These are phyloP conservation scores for Carpinus viminea DNA, from an alignment of 306 rosid species.

Conservation along the genomic window DNA sequence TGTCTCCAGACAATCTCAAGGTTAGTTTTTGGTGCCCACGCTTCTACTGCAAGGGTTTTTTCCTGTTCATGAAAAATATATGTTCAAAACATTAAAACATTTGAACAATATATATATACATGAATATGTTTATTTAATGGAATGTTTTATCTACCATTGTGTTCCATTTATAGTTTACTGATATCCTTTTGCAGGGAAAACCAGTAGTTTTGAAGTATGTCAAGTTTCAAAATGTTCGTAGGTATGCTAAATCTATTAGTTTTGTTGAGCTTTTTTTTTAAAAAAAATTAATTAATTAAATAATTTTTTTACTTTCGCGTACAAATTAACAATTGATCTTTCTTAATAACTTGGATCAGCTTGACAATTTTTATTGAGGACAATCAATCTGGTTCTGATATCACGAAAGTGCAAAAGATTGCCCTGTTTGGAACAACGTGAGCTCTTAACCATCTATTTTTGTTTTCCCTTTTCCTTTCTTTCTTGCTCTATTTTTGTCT, in stretches of 20 bases:
- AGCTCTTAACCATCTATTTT: conserved; percentile 34
- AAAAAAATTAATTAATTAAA: too few species aligned
- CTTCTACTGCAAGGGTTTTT: neutral
- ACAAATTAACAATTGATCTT: conserved; percentile 17
- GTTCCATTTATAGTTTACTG: neutral
- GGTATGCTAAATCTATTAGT: conserved; percentile 47
- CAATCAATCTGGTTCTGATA: conserved; percentile 76
- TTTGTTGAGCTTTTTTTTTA: conserved; percentile 14
- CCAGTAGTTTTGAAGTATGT: conserved; percentile 79
- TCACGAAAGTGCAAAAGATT: conserved; percentile 85
- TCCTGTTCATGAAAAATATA: neutral
- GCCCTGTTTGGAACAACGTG: conserved; percentile 83
- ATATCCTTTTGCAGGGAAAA: conserved; percentile 63
- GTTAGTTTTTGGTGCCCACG: conserved; percentile 37
- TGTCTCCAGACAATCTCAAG: conserved; percentile 72
- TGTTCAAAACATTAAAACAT: neutral
- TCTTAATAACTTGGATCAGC: conserved; percentile 54
- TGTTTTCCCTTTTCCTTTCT: neutral
- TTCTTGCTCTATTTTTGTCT: neutral
- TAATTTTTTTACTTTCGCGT: neutral
- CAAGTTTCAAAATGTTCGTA: conserved; percentile 95
- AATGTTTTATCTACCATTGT: conserved; percentile 2
- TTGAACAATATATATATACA: neutral
- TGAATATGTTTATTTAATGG: neutral
- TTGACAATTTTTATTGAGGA: conserved; percentile 91